Base-by-base conservation (phyloP, 768 basidiomycete genomes). In the Asterophora parasitica region DNA sequence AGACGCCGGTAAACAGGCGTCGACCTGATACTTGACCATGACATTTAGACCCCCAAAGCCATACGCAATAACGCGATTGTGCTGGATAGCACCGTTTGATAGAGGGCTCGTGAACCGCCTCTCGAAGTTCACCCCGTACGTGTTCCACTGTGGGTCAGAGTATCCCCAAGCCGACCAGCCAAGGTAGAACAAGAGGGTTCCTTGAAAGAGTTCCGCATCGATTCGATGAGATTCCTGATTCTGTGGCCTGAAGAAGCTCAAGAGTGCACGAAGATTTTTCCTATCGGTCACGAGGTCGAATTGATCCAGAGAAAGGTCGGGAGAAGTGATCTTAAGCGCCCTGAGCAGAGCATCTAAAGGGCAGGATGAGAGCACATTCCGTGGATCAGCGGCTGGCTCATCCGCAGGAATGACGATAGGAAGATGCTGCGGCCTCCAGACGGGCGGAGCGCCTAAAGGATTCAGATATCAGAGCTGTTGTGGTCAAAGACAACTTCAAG, bases 11-110 rank as follows among this genome's bases (percentile, higher is more conserved):
- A 65, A 35, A 44, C 60, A 62, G 34, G 61, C 63, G 20, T 66
- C 64, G n/a, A 59, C 60, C 42, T 64, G 62, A 42, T 60, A 66
- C 42, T 58, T 53, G 26, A 61, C 59, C 48, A 65, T 61, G 57
- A 65, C 54, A 38, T 59, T 62, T 20, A 66, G 52, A 17, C 55
- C 52, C 11, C 55, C 61, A 31, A 63, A 49, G 15, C 42, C 20
- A 45, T 57, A 59, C 10, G 48, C 34, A 31, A 59, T 46, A 28
- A 55, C 58, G 11, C 55, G 47, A 23, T 53, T 51, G 35, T 59
- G 55, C 26, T 57, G 53, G 11, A 49, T 44, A 15, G 45, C 51
- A 11, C 37, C 51, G 10, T 57, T 46, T 6, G 56, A 38, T 32
- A 50, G 48, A 4, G 46, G 37, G 7, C 41, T 32, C 12, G 58